phyloP scores from a whole-genome alignment of 164 flowering plant genomes.

The Stephania japonica region DNA sequence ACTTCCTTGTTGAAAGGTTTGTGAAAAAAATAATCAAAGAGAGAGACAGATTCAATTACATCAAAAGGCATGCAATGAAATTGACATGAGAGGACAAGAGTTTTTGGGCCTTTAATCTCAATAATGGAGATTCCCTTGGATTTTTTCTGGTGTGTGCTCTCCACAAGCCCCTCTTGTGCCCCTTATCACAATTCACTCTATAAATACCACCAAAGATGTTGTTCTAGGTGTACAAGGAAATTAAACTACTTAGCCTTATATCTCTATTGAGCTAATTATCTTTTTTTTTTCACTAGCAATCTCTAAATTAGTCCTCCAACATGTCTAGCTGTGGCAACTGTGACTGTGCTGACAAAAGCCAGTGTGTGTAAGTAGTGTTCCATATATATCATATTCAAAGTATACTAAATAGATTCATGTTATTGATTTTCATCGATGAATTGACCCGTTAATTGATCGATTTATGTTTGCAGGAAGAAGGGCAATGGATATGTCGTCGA shows the following conservation, averaged over 20 bases:
- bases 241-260: neutral
- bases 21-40: neutral
- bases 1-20: neutral
- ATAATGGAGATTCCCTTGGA: slow-evolving; percentile 37
- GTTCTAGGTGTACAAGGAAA: neutral
- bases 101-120: slow-evolving; percentile 13
- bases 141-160: too few relatives aligned
- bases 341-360: slow-evolving; percentile 74
- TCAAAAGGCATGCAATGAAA: slow-evolving; percentile 15
- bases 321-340: slow-evolving; percentile 78
- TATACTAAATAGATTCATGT: neutral
- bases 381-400: neutral
- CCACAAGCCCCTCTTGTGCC: neutral
- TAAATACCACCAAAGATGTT: slow-evolving; percentile 20
- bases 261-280: neutral
- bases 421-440: neutral
- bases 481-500: slow-evolving; percentile 41
- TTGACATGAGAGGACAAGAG: slow-evolving; percentile 43
- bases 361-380: slow-evolving; percentile 44
- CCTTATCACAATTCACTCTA: slow-evolving; percentile 12
- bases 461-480: slow-evolving; percentile 52
- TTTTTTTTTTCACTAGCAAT: neutral
- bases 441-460: neutral
- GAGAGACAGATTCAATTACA: neutral
- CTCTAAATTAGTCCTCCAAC: slow-evolving; percentile 10